A percentile compares a stretch with the other conserved stretches of the same genome.
Evolutionary conservation across 2,329 filamentous ascomycete genomes (phyloP).

Genomic region (Ceratocystis cacaofunesta): DNA sequence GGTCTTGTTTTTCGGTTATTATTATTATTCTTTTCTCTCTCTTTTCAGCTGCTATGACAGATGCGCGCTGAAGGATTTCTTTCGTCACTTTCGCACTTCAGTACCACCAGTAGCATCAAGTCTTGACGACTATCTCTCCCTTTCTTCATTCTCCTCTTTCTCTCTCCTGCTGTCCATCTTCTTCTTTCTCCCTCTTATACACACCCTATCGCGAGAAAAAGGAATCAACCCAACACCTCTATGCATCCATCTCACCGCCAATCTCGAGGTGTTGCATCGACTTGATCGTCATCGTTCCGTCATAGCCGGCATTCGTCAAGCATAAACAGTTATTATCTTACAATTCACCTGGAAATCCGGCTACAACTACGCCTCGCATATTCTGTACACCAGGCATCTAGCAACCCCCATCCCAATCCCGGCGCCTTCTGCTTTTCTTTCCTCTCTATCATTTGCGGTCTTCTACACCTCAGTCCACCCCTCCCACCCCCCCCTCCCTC

Average conservation of each 20-base stretch:
- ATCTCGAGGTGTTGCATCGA: not conserved
- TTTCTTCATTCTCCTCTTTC: not conserved
- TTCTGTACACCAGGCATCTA: not conserved
- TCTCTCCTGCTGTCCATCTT: not conserved
- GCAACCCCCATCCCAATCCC: not conserved
- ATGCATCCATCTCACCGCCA: not conserved
- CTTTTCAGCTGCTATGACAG: not conserved
- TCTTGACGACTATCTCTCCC: not conserved
- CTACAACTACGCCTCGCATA: not conserved
- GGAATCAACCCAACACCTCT: not conserved
- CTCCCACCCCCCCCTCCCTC: not conserved
- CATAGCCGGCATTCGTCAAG: not conserved
- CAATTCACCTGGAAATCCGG: not conserved
- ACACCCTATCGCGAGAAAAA: not conserved
- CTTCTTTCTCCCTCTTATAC: not conserved
- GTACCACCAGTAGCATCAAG: conserved; percentile 3
- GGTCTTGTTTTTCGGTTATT: not conserved
- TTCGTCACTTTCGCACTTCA: conserved; percentile 3
- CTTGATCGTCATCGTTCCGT: conserved; percentile 4
- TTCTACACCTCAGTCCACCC: not conserved
- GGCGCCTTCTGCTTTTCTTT: not conserved
- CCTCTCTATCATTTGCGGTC: not conserved
- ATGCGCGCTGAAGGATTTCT: conserved; percentile 1
- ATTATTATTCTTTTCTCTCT: too few species aligned
- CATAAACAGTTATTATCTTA: not conserved